A percentile compares a stretch with the other conserved stretches of the same genome.
phyloP scores from a whole-genome alignment of 1,139 yeast species.

The Blastobotrys capitulatus region DNA sequence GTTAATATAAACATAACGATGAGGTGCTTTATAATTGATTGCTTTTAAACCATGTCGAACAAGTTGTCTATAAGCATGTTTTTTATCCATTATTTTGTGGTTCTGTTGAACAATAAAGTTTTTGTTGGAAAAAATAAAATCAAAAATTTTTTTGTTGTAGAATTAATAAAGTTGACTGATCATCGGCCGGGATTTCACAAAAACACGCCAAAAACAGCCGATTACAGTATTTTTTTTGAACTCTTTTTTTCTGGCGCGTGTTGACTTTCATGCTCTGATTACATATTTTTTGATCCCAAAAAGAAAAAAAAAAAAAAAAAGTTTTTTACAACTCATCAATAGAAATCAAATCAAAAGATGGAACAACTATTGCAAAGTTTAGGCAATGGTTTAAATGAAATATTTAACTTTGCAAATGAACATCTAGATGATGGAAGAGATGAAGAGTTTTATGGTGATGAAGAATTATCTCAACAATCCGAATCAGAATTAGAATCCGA shows the following conservation, averaged over 20 bases:
- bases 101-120: no score
- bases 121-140: no score
- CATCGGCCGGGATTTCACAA: no score
- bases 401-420: neutral
- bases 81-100: slow-evolving; percentile 1
- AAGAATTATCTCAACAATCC: no score
- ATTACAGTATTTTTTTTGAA: no score
- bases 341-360: neutral
- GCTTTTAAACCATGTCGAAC: slow-evolving; percentile 18
- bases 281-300: neutral
- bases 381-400: neutral
- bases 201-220: no score
- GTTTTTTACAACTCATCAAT: neutral
- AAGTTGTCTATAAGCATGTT: slow-evolving; percentile 15
- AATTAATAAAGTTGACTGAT: no score
- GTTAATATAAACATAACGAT: slow-evolving; percentile 10
- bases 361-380: neutral
- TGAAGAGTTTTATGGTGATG: neutral
- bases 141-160: neutral
- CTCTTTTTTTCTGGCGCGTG: no score
- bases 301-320: neutral
- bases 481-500: no score
- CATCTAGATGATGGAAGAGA: neutral
- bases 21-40: slow-evolving; percentile 15
- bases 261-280: no score